Evolutionary conservation across 306 rosid genomes (phyloP), one percentile per base, ranked within the genome.

Genomic region (Ormosia emarginata): DNA sequence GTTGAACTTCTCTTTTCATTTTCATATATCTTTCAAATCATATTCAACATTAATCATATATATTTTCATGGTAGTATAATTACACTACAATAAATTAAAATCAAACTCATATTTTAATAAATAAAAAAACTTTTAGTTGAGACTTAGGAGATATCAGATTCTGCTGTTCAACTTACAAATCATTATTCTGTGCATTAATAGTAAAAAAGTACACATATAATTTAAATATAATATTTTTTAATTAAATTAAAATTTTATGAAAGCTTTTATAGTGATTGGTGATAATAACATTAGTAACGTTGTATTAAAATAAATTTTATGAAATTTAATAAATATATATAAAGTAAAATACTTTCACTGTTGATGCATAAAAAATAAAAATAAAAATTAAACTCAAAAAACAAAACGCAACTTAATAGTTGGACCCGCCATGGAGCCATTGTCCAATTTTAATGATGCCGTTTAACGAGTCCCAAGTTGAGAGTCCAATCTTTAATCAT

Each of bases 391-490:
- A 12, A 30, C 14, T 3, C 7, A 47, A 11, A 14, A 14, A 12
- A 2, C 29, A 29, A 24, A 24, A 24, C 24, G 24, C 24, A 24
- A 24, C 24, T 24, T 24, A 24, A 24, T 24, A 24, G 55, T 61
- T 61, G 79, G 86, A 32, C 59, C 61, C 69, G 9, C 52, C 46
- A 58, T 33, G 8, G 58, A 59, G 83, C 81, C 63, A 61, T 17
- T 53, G 77, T 68, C 75, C 11, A 15, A 44, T 70, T 53, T 80
- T 37, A 57, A 74, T 78, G 63, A 82, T 85, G 50, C 6, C 7
- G n/a, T 82, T 85, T 59, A 68, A 82, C 79, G 18, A 86, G 72
- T 82, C 57, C 67, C 81, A 74, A 36, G 4, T 69, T 59, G 49
- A 62, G 57, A 62, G 75, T 69, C 75, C 65, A 74, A 61, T 24